Base-by-base conservation (phyloP, 345 rosid genomes). In the Eucalyptus cloeziana region DNA sequence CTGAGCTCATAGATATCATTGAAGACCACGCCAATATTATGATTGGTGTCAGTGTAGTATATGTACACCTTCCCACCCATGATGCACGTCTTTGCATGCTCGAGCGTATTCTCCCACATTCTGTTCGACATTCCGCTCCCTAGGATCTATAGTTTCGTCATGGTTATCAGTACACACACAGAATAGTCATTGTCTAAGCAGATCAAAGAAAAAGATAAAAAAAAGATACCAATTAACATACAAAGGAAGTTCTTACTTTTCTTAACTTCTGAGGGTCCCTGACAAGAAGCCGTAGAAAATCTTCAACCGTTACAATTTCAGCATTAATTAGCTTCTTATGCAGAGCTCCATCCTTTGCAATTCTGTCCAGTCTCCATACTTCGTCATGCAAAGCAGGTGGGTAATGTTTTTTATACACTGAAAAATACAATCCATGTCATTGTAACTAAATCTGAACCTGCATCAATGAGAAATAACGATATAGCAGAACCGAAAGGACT, bases 91-190 rank as follows among this genome's bases (percentile, higher is more conserved):
- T 98, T 98, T 33, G 99, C 99, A 86, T 97, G 99, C 91, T 96
- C 99, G 85, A 96, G 93, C 5, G 99, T 95, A 62, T 95, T 96
- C 91, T 97, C 99, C 99, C 99, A 97, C 99, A 97, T 97, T 90
- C 96, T 94, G 89, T 96, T 97, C 15, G 99, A 96, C 99, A 96
- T 96, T 89, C 98, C 99, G 69, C 99, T 97, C 90, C 99, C 99
- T 17, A 97, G 98, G 88, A 96, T 94, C 98, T 97, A 88, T 81
- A 69, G 85, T 40, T 37, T 40, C 2, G 15, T 71, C 45, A 44
- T 69, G 81, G 10, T 33, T 40, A 76, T 76, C 85, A 76, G 85
- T 76, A 76, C 47, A 11, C 47, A 2, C 30, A 19, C 85, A 76
- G 81, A 37, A 71, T 37, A 21, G 45, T 37, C 45, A 37, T 10